Base-by-base conservation (phyloP, 164 flowering plant genomes). In the Stephania cephalantha region DNA sequence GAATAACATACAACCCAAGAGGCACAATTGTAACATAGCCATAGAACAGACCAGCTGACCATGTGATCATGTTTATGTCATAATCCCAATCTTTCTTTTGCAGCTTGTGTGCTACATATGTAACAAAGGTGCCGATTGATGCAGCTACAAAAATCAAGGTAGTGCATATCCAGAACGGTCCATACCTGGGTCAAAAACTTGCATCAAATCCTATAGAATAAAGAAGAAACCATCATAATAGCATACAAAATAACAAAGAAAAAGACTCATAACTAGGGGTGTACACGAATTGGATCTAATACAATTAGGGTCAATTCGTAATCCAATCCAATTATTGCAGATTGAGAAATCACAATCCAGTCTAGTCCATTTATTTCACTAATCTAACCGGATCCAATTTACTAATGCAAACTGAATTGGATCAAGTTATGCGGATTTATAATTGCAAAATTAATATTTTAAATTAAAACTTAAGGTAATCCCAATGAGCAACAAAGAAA, bases 81-180 rank as follows among this genome's bases (percentile, higher is more conserved):
- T 92, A 94, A 76, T 90, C 76, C 98, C 99, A 96, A 63, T 90
- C 95, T 83, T 94, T 86, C 11, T 90, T 82, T 81, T 96, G 84
- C 76, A 92, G 75, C 82, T 91, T 94, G 89, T 92, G 99, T 68
- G 95, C 92, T 79, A 96, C 71, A 70, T 92, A 96, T 67, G 99
- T 96, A 53, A 89, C 97, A 84, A 96, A 91, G 44, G 99, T 96
- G 71, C 97, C 95, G 73, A 96, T 92, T 9, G 99, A 81, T 78
- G 99, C 99, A 1, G 99, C 98, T 7, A 96, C 98, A 83, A 96
- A 96, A 72, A 96, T 94, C 66, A 96, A 81, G 71, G 98, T 92
- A 30, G 95, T 87, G 88, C 97, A 92, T 78, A 96, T 92, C 99
- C 99, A 96, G 81, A 96, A 96, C 66, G 98, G 99, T 44, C 99